Evolutionary conservation across 2,329 filamentous ascomycete genomes (phyloP), one percentile per base, ranked within the genome.

Genomic region (Aurifilum marmelostoma): DNA sequence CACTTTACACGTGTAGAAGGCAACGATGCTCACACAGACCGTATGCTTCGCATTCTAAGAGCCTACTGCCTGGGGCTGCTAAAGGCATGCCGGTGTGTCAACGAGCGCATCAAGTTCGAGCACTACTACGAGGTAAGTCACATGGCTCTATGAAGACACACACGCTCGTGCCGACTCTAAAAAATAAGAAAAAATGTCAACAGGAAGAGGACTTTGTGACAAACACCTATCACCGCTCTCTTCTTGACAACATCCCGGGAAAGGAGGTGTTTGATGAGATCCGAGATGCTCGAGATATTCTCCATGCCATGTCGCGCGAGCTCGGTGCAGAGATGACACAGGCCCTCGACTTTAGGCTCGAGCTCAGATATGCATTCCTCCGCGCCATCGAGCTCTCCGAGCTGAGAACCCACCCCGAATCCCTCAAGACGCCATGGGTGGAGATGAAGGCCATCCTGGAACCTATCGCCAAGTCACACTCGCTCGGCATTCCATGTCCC

Each of bases 201-300:
- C 47, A 95, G 90, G 96, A 99, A 80, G 96, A 99, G 79, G 96
- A 99, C 76, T 97, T 99, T 77, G 93, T 97, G 27, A 94, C 93
- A 8, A 94, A 97, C 78, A 92, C 94, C 0, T 98, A 96, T 77
- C 91, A 94, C 73, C 88, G 94, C 50, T 89, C 88, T 16, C 83
- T 99, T 0, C 84, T 98, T 8, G 88, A 89, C 34, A 81, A 85
- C 18, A 84, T 95, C 68, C 82, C 87, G 21, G 79, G 84, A 2
- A 80, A 83, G 6, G 83, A 85, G n/a, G 84, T 93, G 32, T 81
- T 84, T 56, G 78, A 81, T 11, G 77, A 85, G 34, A 79, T 93
- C 27, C 78, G 85, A 32, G 80, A 85, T 43, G 89, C 89, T 5
- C 79, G 85, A n/a, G 77, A 78, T 16, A 80, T 88, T 71, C 74